Evolutionary conservation across 768 basidiomycete genomes (phyloP).

Genomic region (Tephrocybe sp.): DNA sequence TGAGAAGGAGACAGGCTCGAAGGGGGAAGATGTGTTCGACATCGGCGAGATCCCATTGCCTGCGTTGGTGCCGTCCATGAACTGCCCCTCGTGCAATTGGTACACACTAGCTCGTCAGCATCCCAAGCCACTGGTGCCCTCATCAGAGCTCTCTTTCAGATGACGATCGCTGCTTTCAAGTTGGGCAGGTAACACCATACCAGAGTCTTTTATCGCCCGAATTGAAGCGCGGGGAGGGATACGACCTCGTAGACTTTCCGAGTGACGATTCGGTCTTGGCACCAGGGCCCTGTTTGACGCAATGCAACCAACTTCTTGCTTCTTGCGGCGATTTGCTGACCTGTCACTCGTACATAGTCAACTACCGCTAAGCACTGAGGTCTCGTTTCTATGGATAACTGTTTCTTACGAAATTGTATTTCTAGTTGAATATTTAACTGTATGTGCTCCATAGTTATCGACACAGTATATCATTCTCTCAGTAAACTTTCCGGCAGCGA

Average conservation of each 20-base stretch:
- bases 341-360: no score
- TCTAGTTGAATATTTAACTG: no score
- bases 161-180: slow-evolving; percentile 60
- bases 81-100: slow-evolving; percentile 2
- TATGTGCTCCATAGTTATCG: no score
- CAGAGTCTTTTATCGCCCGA: slow-evolving; percentile 68
- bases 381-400: no score
- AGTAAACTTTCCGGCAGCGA: no score
- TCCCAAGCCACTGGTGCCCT: slow-evolving; percentile 1
- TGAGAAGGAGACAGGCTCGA: no score
- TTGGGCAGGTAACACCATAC: slow-evolving; percentile 71
- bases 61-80: not conserved
- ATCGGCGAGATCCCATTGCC: not conserved
- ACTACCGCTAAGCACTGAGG: no score
- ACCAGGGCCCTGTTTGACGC: no score
- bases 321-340: no score
- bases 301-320: no score
- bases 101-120: slow-evolving; percentile 7
- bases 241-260: slow-evolving; percentile 32
- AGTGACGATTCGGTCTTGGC: slow-evolving; percentile 48
- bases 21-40: not conserved
- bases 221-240: slow-evolving; percentile 36
- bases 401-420: no score
- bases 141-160: slow-evolving; percentile 52
- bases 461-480: no score